phyloP scores from a whole-genome alignment of 202 grass and related monocot species.

The Digitaria exilis region DNA sequence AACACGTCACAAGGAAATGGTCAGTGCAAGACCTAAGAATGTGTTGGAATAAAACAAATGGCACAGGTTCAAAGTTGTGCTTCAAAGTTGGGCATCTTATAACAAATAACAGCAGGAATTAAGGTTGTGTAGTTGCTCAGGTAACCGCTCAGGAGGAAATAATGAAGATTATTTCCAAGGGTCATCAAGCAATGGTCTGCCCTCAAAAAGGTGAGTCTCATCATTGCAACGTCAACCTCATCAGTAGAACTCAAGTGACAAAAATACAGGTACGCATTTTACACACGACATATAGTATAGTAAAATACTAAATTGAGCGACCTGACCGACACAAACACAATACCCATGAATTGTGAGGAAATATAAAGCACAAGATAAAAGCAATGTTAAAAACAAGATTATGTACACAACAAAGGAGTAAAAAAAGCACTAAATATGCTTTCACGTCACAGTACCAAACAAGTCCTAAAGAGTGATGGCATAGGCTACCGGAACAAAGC shows the following conservation, averaged over 20 bases:
- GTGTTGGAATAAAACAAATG: neutral
- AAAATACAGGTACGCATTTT: neutral
- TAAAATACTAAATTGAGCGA: neutral
- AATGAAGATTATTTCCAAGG: slow-evolving; percentile 39
- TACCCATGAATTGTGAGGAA: neutral
- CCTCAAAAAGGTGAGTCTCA: slow-evolving; percentile 39
- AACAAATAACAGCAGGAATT: neutral
- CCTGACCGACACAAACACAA: neutral
- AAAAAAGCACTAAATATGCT: neutral
- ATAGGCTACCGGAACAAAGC: neutral
- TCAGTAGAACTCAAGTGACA: neutral
- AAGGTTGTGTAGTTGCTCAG: slow-evolving; percentile 41
- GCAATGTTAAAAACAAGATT: neutral
- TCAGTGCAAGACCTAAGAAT: neutral
- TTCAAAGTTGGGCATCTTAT: neutral
- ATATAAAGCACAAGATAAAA: no score
- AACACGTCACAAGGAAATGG: neutral
- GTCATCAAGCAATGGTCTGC: slow-evolving; percentile 44
- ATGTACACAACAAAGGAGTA: neutral
- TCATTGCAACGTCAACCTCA: slow-evolving; percentile 42
- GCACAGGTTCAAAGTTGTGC: neutral
- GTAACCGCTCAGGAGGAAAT: slow-evolving; percentile 74
- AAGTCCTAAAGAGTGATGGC: neutral
- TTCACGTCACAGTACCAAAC: neutral
- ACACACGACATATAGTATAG: neutral